phyloP scores from a whole-genome alignment of 202 grass and related monocot species.

The Carex arenaria region DNA sequence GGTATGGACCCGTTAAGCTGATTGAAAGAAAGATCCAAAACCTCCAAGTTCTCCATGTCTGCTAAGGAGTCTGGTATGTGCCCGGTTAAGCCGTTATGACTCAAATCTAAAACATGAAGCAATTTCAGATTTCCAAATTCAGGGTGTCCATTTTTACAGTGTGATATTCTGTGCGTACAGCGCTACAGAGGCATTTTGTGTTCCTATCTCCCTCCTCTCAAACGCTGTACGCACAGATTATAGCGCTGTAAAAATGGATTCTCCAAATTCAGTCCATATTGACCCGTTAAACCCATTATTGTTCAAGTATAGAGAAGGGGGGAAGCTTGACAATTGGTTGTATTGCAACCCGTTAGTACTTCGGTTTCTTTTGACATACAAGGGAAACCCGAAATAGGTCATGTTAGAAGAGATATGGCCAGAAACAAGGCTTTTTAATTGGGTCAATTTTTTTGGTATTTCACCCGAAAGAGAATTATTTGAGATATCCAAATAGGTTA shows the following conservation, averaged over 20 bases:
- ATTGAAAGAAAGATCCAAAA: slow-evolving; percentile 88
- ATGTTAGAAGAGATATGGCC: slow-evolving; percentile 28
- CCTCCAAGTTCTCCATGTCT: slow-evolving; percentile 81
- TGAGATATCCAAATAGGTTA: slow-evolving; percentile 80
- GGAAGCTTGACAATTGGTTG: slow-evolving; percentile 93
- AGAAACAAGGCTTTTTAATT: slow-evolving; percentile 59
- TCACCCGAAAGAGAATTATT: slow-evolving; percentile 76
- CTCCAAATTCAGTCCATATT: slow-evolving; percentile 44
- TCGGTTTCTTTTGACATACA: slow-evolving; percentile 87
- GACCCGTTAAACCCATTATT: slow-evolving; percentile 67
- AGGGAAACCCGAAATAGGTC: slow-evolving; percentile 47
- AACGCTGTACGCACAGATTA: too few species aligned
- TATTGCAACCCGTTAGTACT: slow-evolving; percentile 69
- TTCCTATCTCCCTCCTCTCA: too few species aligned
- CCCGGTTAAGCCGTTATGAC: slow-evolving; percentile 69
- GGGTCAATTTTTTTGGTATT: slow-evolving; percentile 66
- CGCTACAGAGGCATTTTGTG: too few species aligned
- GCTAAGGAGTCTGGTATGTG: slow-evolving; percentile 66
- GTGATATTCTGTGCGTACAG: too few species aligned
- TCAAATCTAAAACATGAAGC: slow-evolving; percentile 91
- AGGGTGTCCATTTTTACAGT: too few species aligned
- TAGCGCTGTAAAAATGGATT: too few species aligned
- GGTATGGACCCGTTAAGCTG: slow-evolving; percentile 74
- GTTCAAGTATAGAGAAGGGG: slow-evolving; percentile 69
- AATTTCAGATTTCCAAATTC: slow-evolving; percentile 68